A percentile compares a stretch with the other conserved stretches of the same genome.
phyloP scores from a whole-genome alignment of 2,329 filamentous ascomycete species.

The Raffaelea ambrosiae region DNA sequence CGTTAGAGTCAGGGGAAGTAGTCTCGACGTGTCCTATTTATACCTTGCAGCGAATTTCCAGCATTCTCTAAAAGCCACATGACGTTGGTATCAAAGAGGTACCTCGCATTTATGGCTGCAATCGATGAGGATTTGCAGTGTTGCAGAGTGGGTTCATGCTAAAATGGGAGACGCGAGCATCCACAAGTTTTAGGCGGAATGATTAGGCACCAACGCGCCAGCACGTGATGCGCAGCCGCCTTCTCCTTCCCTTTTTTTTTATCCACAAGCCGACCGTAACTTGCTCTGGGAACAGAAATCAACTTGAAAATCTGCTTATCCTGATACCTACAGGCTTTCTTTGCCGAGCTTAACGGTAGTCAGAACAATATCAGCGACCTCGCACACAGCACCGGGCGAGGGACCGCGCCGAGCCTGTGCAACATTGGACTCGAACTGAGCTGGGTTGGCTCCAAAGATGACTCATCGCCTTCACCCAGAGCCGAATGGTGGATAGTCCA shows the following conservation, averaged over 20 bases:
- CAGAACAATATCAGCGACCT: constrained; percentile 1
- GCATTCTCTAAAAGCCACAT: constrained; percentile 62
- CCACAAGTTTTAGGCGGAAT: background rate
- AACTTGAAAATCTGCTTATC: too few relatives aligned
- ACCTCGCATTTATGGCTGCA: background rate
- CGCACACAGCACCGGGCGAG: constrained; percentile 16
- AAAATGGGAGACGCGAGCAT: background rate
- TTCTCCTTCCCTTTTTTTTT: background rate
- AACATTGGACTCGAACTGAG: constrained; percentile 9
- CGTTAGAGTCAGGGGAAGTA: too few relatives aligned
- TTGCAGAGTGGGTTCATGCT: background rate
- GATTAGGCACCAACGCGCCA: constrained; percentile 7
- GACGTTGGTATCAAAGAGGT: background rate
- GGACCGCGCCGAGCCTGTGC: constrained; percentile 8
- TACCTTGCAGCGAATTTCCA: constrained; percentile 42
- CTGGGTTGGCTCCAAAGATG: constrained; percentile 13
- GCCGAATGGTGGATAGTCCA: constrained; percentile 12
- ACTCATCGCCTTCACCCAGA: constrained; percentile 8
- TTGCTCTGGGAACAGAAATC: too few relatives aligned
- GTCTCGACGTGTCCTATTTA: too few relatives aligned
- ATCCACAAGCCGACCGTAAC: too few relatives aligned
- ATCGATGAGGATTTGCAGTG: background rate
- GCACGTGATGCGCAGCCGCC: constrained; percentile 8
- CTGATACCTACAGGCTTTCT: too few relatives aligned
- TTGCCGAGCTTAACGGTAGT: background rate